phyloP scores from a whole-genome alignment of 352 stramenopile genomes.

The Globisporangium parvum region DNA sequence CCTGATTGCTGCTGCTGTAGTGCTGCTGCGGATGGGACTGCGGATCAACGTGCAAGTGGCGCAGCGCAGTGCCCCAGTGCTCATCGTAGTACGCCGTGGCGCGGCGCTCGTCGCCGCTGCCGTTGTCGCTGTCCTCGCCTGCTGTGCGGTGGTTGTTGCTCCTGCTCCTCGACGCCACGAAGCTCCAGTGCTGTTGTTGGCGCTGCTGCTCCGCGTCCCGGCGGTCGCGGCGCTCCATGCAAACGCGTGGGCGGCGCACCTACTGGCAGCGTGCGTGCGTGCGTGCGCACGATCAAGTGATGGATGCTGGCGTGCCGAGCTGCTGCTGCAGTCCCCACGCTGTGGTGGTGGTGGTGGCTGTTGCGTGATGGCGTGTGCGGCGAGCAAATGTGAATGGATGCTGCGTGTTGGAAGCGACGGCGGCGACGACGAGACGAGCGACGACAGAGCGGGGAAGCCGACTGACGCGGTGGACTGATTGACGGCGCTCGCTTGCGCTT shows the following conservation, averaged over 20 bases:
- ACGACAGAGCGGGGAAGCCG: not conserved
- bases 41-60: slow-evolving; percentile 24
- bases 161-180: not conserved
- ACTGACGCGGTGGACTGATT: slow-evolving; percentile 3
- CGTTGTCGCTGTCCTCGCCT: not conserved
- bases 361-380: not conserved
- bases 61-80: slow-evolving; percentile 28
- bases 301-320: not conserved
- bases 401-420: not conserved
- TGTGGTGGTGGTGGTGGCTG: not conserved
- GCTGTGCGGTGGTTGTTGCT: not conserved
- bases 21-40: not conserved
- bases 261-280: not conserved
- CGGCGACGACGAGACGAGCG: not conserved
- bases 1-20: slow-evolving; percentile 10
- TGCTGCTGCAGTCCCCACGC: too few species aligned
- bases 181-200: not conserved
- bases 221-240: slow-evolving; percentile 5
- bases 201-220: slow-evolving; percentile 3
- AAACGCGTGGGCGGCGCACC: not conserved
- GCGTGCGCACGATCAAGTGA: not conserved
- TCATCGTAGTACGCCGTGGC: slow-evolving; percentile 17
- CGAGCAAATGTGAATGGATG: not conserved
- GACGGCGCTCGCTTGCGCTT: not conserved
- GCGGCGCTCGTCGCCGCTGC: slow-evolving; percentile 2